Conservation (phyloP, 2,329 filamentous ascomycete species). For the Venturia oleaginea region DNA sequence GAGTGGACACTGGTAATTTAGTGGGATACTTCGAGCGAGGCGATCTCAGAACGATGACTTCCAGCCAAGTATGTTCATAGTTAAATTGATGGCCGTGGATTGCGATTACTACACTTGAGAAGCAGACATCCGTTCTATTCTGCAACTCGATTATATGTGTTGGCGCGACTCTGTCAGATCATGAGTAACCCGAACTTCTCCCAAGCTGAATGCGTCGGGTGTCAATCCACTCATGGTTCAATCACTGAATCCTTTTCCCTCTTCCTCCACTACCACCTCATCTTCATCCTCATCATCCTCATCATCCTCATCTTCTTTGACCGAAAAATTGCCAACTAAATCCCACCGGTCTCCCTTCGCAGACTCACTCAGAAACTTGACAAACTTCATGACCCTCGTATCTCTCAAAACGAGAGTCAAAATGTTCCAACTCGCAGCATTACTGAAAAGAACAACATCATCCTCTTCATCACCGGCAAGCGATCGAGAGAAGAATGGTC, state of each 20-base stretch:
- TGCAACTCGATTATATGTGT: no score
- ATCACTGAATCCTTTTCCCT: background rate
- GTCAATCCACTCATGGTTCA: background rate
- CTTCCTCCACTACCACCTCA: no score
- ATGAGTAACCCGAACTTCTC: no score
- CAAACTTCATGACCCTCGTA: constrained; percentile 76
- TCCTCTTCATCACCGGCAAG: constrained; percentile 70
- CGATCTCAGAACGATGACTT: no score
- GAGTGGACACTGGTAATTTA: no score
- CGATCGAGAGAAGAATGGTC: constrained; percentile 77
- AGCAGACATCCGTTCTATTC: background rate
- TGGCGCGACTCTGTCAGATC: no score
- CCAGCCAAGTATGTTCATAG: no score
- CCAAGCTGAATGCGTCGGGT: no score
- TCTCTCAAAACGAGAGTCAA: constrained; percentile 86
- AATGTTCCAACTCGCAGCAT: constrained; percentile 74
- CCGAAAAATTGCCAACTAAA: constrained; percentile 67
- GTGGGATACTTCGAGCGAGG: no score
- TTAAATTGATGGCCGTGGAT: no score
- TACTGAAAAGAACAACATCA: constrained; percentile 60
- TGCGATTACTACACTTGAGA: background rate
- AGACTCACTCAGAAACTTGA: constrained; percentile 82
- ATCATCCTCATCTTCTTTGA: constrained; percentile 41
- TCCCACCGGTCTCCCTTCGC: constrained; percentile 92
- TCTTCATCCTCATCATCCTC: constrained; percentile 16